Evolutionary conservation across 495 filamentous ascomycete species (phyloP).

Genomic region (Ramalina peruviana): DNA sequence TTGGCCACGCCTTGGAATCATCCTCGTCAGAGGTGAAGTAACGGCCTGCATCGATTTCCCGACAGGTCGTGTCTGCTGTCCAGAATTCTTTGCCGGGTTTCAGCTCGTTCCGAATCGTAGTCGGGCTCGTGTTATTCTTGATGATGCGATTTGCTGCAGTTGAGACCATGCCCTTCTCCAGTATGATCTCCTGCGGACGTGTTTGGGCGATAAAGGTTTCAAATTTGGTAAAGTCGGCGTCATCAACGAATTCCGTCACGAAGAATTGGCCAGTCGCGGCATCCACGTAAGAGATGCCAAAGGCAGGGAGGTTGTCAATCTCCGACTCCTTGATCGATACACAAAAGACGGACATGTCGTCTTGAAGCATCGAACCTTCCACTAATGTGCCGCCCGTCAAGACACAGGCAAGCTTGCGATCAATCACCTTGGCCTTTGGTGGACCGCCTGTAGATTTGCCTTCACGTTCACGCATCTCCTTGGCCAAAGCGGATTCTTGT

Average conservation of each 20-base stretch:
- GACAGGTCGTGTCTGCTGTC: conserved; percentile 65
- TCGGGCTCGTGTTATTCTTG: conserved; percentile 88
- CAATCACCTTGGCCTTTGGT: conserved; percentile 67
- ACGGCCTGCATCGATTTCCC: conserved; percentile 65
- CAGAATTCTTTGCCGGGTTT: conserved; percentile 87
- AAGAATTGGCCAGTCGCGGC: conserved; percentile 94
- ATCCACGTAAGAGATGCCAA: conserved; percentile 90
- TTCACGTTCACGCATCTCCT: conserved; percentile 92
- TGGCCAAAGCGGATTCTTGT: conserved; percentile 84
- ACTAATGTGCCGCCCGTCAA: conserved; percentile 87
- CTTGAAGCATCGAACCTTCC: conserved; percentile 91
- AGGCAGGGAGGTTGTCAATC: conserved; percentile 61
- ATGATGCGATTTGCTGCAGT: conserved; percentile 80
- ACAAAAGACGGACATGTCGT: conserved; percentile 95
- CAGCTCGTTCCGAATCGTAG: conserved; percentile 89
- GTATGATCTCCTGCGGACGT: conserved; percentile 71
- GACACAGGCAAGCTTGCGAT: conserved; percentile 77
- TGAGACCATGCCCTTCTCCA: conserved; percentile 80
- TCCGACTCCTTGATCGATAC: conserved; percentile 87
- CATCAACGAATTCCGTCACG: conserved; percentile 80
- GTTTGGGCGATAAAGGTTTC: conserved; percentile 96
- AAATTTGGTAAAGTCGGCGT: conserved; percentile 90
- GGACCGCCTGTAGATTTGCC: conserved; percentile 31
- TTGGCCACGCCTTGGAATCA: conserved; percentile 63
- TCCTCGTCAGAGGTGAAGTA: conserved; percentile 63